Percentiles rank a stretch among this genome's conserved stretches.
These are phyloP conservation scores for Symbiodinium pilosum DNA, from an alignment of 73 alveolate genomes.

Conservation along the genomic window DNA sequence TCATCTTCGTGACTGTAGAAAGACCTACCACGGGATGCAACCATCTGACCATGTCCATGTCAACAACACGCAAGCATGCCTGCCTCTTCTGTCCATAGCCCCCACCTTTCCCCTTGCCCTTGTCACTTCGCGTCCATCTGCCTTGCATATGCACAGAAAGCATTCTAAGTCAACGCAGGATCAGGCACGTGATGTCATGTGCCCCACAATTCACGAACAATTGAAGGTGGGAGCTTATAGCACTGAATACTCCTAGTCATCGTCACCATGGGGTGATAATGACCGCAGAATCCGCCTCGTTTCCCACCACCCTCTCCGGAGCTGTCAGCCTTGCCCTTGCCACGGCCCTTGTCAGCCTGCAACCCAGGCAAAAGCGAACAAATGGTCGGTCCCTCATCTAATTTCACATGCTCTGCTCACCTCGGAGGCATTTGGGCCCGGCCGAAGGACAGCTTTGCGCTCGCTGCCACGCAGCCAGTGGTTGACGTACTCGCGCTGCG, in stretches of 20 bases:
- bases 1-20: conserved; percentile 17
- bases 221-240: too few relatives aligned
- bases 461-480: conserved; percentile 63
- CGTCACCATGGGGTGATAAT: too few relatives aligned
- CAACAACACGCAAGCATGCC: too few relatives aligned
- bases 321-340: background rate
- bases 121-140: conserved; percentile 67
- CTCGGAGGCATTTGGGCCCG: background rate
- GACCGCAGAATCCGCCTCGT: conserved; percentile 42
- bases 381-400: background rate
- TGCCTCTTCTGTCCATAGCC: conserved; percentile 71
- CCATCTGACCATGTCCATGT: too few relatives aligned
- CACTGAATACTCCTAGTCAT: too few relatives aligned
- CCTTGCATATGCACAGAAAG: conserved; percentile 13
- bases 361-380: background rate
- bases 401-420: background rate
- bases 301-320: conserved; percentile 43
- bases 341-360: background rate
- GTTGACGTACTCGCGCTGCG: conserved; percentile 88
- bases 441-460: conserved; percentile 52
- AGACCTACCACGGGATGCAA: background rate
- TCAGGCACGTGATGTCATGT: too few relatives aligned
- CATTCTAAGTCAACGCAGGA: too few relatives aligned
- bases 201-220: too few relatives aligned
- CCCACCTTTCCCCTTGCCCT: conserved; percentile 69